Conservation (phyloP, 345 rosid genomes). For the Citrus sinensis region DNA sequence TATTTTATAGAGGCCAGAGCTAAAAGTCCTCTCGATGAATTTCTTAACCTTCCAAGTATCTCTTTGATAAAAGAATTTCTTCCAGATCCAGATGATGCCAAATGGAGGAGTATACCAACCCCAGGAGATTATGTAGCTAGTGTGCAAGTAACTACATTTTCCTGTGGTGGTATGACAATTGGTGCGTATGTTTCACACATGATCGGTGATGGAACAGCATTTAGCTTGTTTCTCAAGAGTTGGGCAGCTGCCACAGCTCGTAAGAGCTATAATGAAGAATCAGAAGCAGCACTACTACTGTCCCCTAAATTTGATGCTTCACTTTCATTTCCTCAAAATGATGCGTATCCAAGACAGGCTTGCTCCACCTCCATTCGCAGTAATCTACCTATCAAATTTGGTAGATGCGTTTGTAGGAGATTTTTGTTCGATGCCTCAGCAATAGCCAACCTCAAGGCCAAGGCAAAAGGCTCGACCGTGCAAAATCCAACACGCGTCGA, state of each 20-base stretch:
- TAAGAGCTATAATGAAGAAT: neutral
- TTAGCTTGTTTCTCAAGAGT: constrained; percentile 33
- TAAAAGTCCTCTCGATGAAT: constrained; percentile 1
- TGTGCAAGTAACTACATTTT: constrained; percentile 23
- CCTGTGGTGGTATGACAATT: constrained; percentile 46
- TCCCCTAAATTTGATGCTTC: constrained; percentile 41
- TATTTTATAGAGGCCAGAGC: constrained; percentile 19
- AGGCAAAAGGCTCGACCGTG: constrained; percentile 28
- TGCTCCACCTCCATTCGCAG: neutral
- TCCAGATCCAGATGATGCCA: neutral
- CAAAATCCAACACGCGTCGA: constrained; percentile 44
- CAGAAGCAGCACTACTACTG: neutral
- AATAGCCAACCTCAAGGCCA: constrained; percentile 32
- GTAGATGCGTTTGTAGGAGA: constrained; percentile 29
- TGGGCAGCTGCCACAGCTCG: constrained; percentile 32
- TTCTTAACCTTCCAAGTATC: constrained; percentile 15
- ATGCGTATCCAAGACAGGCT: neutral
- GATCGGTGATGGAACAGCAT: constrained; percentile 42
- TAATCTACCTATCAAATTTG: neutral
- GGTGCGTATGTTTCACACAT: constrained; percentile 36
- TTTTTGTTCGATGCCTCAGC: constrained; percentile 40
- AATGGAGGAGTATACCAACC: neutral
- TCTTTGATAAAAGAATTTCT: constrained; percentile 10
- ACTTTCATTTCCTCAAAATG: constrained; percentile 25
- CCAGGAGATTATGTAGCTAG: constrained; percentile 9